Conservation (phyloP, 106 monocot species). For the Allium sativum region DNA sequence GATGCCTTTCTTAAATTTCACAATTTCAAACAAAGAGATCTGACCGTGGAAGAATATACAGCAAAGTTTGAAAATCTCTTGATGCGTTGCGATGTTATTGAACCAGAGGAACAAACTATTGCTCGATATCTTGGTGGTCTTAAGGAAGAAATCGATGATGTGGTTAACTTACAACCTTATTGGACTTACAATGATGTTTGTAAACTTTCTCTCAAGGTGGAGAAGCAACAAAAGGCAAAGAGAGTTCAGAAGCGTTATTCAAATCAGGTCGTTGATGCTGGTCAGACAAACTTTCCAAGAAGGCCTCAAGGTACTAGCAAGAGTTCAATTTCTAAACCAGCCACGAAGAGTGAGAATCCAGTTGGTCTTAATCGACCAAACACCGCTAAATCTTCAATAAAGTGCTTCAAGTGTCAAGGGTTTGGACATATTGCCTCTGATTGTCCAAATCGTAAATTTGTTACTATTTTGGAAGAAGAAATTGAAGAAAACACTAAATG, state of each 20-base stretch:
- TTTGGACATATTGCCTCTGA: not conserved
- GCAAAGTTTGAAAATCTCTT: constrained; percentile 11
- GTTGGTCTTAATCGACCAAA: not conserved
- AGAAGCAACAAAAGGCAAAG: not conserved
- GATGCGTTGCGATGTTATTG: not conserved
- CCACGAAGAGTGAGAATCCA: not conserved
- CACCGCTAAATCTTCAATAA: not conserved
- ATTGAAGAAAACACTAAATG: not conserved
- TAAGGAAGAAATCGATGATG: not conserved
- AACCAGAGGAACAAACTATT: constrained; percentile 18
- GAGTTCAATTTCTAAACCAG: not conserved
- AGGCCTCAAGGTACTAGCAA: not conserved
- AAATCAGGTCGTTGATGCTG: not conserved
- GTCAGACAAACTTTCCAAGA: not conserved
- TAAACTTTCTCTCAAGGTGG: not conserved
- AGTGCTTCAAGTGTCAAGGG: not conserved
- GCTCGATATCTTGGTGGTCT: constrained; percentile 11
- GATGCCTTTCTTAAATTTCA: constrained; percentile 1
- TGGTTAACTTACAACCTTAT: not conserved
- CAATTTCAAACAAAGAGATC: not conserved
- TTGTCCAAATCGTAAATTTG: not conserved
- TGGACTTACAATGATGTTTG: not conserved
- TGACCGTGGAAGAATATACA: constrained; percentile 7
- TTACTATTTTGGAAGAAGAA: not conserved
- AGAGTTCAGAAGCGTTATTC: not conserved